Evolutionary conservation across 2,329 filamentous ascomycete genomes (phyloP).

Genomic region (Beauveria varroae): DNA sequence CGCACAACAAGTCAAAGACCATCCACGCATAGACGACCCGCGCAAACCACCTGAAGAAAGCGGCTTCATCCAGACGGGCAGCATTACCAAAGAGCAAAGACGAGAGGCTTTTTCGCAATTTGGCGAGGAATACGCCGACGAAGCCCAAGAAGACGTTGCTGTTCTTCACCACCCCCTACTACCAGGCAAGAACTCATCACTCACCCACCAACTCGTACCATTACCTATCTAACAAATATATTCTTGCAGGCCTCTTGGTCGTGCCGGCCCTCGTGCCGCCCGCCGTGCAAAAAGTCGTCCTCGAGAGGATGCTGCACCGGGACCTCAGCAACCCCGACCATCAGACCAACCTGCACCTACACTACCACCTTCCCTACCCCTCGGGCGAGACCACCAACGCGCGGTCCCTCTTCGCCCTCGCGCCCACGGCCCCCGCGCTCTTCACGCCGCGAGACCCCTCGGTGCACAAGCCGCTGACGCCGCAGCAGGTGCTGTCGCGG

Average conservation of each 20-base stretch:
- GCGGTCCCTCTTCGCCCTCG: slow-evolving; percentile 47
- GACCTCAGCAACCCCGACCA: slow-evolving; percentile 68
- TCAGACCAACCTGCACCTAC: slow-evolving; percentile 83
- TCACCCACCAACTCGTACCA: neutral
- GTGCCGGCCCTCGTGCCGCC: slow-evolving; percentile 67
- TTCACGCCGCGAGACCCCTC: slow-evolving; percentile 61
- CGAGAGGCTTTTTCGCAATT: slow-evolving; percentile 36
- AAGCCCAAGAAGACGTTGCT: slow-evolving; percentile 31
- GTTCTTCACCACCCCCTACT: slow-evolving; percentile 60
- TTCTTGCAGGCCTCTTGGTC: slow-evolving; percentile 62
- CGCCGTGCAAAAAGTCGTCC: slow-evolving; percentile 57
- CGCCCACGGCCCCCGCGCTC: slow-evolving; percentile 39
- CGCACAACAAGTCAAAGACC: slow-evolving; percentile 39
- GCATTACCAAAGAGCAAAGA: slow-evolving; percentile 35
- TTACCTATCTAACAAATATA: neutral
- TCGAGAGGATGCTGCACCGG: slow-evolving; percentile 67
- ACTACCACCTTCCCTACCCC: slow-evolving; percentile 63
- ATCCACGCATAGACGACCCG: slow-evolving; percentile 52
- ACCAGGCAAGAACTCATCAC: slow-evolving; percentile 48
- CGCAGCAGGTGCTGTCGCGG: slow-evolving; percentile 63
- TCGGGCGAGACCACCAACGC: slow-evolving; percentile 17
- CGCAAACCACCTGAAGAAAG: slow-evolving; percentile 28
- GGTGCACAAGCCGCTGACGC: slow-evolving; percentile 67
- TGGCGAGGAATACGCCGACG: slow-evolving; percentile 23
- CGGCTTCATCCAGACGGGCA: slow-evolving; percentile 38